Evolutionary conservation across 2,329 filamentous ascomycete species (phyloP).

Genomic region (Microthyrium microscopicum): DNA sequence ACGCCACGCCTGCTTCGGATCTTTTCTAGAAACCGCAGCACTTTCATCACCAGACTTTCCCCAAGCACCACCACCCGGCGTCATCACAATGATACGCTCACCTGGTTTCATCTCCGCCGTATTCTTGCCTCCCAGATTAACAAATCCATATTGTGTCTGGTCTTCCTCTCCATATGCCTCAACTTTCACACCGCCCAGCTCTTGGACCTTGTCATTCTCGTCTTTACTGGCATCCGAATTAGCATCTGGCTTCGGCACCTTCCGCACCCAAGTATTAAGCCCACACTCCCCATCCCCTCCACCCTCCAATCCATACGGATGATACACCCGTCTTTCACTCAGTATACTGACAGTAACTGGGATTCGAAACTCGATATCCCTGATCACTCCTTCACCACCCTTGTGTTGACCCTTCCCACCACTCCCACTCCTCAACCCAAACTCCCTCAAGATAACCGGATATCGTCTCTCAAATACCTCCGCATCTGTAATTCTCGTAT

Average conservation of each 20-base stretch:
- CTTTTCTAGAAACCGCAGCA: slow-evolving; percentile 29
- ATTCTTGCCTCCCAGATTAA: slow-evolving; percentile 67
- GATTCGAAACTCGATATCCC: slow-evolving; percentile 69
- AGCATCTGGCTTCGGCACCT: slow-evolving; percentile 30
- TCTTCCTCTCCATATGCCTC: slow-evolving; percentile 20
- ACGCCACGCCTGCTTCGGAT: slow-evolving; percentile 44
- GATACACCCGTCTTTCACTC: slow-evolving; percentile 57
- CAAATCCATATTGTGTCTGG: slow-evolving; percentile 39
- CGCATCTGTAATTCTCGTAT: slow-evolving; percentile 66
- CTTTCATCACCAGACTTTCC: slow-evolving; percentile 43
- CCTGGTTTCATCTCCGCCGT: slow-evolving; percentile 60
- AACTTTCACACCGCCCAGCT: slow-evolving; percentile 9
- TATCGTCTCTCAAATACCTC: slow-evolving; percentile 67
- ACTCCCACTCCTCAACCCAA: slow-evolving; percentile 45
- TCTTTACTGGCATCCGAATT: slow-evolving; percentile 9
- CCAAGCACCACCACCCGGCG: slow-evolving; percentile 69
- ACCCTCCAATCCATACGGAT: slow-evolving; percentile 69
- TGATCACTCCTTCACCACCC: slow-evolving; percentile 61
- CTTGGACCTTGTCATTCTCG: slow-evolving; percentile 28
- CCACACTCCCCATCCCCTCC: slow-evolving; percentile 66
- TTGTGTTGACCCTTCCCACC: slow-evolving; percentile 48
- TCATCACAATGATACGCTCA: slow-evolving; percentile 61
- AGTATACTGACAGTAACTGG: slow-evolving; percentile 66
- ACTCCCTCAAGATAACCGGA: slow-evolving; percentile 56
- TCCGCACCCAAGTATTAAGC: slow-evolving; percentile 73